A percentile compares a stretch with the other conserved stretches of the same genome.
Conservation (phyloP, 192 early-diverging fungal genomes). For the Obelidium mucronatum region DNA sequence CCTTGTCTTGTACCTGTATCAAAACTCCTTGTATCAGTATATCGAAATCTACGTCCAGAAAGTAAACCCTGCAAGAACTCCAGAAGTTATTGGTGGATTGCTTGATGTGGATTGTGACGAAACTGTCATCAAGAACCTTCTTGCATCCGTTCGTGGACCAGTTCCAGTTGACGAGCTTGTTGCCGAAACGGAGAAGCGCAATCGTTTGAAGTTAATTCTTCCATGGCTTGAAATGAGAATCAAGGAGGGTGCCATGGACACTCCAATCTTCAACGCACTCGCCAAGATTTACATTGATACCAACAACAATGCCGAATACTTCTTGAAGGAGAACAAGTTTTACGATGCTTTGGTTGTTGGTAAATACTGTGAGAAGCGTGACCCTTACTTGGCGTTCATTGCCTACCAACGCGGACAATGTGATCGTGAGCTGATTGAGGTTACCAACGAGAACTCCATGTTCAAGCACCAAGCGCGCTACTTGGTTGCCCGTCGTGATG, state of each 20-base stretch:
- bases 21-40: slow-evolving; percentile 92
- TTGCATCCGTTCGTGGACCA: slow-evolving; percentile 81
- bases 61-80: slow-evolving; percentile 93
- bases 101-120: slow-evolving; percentile 99
- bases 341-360: slow-evolving; percentile 94
- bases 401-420: slow-evolving; percentile 95
- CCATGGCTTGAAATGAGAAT: slow-evolving; percentile 93
- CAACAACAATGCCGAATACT: slow-evolving; percentile 97
- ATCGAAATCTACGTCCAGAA: slow-evolving; percentile 99
- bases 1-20: slow-evolving; percentile 94
- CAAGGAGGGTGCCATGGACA: slow-evolving; percentile 87
- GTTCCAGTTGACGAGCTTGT: slow-evolving; percentile 89
- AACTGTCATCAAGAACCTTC: slow-evolving; percentile 86
- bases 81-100: slow-evolving; percentile 95
- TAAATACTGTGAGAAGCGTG: slow-evolving; percentile 98
- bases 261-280: slow-evolving; percentile 94
- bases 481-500: slow-evolving; percentile 87
- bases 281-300: slow-evolving; percentile 99
- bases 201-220: slow-evolving; percentile 93
- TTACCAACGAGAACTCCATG: slow-evolving; percentile 98
- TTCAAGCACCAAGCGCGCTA: slow-evolving; percentile 99
- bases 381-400: slow-evolving; percentile 94
- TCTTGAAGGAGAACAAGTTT: slow-evolving; percentile 85
- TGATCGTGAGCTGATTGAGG: slow-evolving; percentile 91
- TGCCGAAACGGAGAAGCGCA: slow-evolving; percentile 93